A percentile compares a stretch with the other conserved stretches of the same genome.
phyloP scores from a whole-genome alignment of 2,329 filamentous ascomycete species.

The Aspergillus melleus region DNA sequence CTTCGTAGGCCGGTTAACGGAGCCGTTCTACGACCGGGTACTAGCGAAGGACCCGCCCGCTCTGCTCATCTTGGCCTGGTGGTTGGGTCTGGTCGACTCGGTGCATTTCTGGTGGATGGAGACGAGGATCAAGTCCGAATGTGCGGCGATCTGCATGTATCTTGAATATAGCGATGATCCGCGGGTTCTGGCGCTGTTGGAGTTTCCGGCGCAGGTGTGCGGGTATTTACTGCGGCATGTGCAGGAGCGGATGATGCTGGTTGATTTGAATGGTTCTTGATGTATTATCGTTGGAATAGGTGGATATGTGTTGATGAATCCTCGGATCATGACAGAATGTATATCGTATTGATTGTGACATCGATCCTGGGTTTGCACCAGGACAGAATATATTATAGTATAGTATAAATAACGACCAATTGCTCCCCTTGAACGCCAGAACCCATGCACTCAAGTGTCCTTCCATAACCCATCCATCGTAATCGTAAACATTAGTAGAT shows the following conservation, averaged over 20 bases:
- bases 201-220: conserved; percentile 35
- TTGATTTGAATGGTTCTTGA: background rate
- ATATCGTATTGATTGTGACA: background rate
- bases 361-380: background rate
- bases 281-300: background rate
- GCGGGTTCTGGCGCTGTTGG: conserved; percentile 28
- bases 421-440: background rate
- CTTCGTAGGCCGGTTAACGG: conserved; percentile 37
- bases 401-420: background rate
- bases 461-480: background rate
- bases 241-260: conserved; percentile 11
- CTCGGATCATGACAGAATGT: background rate
- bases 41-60: conserved; percentile 32
- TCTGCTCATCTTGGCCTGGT: conserved; percentile 36
- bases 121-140: conserved; percentile 33
- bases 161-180: conserved; percentile 32
- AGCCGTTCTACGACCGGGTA: conserved; percentile 28
- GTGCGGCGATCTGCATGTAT: conserved; percentile 39
- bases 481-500: background rate
- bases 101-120: conserved; percentile 32
- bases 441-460: background rate
- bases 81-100: conserved; percentile 33
- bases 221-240: conserved; percentile 33
- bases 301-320: too few species aligned
- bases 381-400: background rate